Base-by-base conservation (phyloP, 169 alveolate species). In the Theileria orientalis region DNA sequence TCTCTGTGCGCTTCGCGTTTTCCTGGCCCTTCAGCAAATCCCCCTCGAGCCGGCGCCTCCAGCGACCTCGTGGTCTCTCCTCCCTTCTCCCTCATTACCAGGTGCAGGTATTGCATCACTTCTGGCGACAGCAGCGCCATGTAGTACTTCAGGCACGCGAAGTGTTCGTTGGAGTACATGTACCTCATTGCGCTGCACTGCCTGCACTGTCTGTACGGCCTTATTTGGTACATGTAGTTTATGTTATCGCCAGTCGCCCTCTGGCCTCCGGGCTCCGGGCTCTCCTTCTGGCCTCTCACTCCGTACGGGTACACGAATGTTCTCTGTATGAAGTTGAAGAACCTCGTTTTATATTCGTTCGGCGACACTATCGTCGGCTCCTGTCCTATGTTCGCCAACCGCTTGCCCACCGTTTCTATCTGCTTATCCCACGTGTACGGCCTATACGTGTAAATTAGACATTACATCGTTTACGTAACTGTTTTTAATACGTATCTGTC, bases 401-500 rank as follows among this genome's bases (percentile, higher is more conserved):
- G 74, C 80, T 82, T 82, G 5, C 89, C 89, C 23, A 82, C 74
- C 23, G 83, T 73, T 33, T 82, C 89, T 19, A 82, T 74, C 75
- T 82, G 89, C 56, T 82, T 82, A 74, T 82, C 89, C 89, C 89
- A 82, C 11, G 89, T 82, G 61, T 82, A 82, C 0, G 89, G 89
- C 37, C 87, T 68, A 44, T 64, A 64, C 46, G 3, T 19, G 19
- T 59, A 33, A n/a, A n/a, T n/a, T 2, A 13, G 2, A 37, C 19
- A 7, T 21, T 21, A 16, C 7, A 59, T 37, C 19, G 14, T 25
- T 13, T 54, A 54, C 19, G 25, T 37, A 19, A 47, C 3, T 49
- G 27, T 49, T 46, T n/a, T n/a, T n/a, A n/a, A 37, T 51, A 51
- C 9, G 11, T 21, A 25, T 23, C 32, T 51, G 8, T 51, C 61